These are phyloP conservation scores for Forsythia viridissima DNA, from an alignment of 257 asterid species.

Conservation along the genomic window DNA sequence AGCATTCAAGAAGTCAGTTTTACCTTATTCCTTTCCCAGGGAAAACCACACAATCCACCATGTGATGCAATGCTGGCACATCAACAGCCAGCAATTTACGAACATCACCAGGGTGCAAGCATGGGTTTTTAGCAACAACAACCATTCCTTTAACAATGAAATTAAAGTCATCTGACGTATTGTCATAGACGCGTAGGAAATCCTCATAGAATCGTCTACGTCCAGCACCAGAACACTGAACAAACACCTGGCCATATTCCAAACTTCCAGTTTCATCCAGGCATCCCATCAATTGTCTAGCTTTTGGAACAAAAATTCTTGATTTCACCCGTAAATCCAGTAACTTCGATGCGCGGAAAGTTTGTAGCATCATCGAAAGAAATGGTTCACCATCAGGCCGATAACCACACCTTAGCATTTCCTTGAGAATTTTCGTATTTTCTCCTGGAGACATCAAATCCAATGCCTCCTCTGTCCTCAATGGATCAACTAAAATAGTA, in stretches of 20 bases:
- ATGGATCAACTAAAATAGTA: conserved; percentile 58
- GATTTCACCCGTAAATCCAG: conserved; percentile 66
- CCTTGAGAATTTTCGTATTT: conserved; percentile 67
- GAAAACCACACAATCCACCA: conserved; percentile 94
- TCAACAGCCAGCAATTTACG: conserved; percentile 71
- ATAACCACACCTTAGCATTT: conserved; percentile 79
- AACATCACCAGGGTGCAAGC: conserved; percentile 94
- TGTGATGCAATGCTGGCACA: conserved; percentile 59
- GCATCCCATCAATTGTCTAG: conserved; percentile 89
- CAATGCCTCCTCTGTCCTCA: conserved; percentile 67
- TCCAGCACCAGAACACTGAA: conserved; percentile 55
- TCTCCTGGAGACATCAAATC: conserved; percentile 91
- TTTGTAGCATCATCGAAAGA: conserved; percentile 82
- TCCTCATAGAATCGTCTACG: conserved; percentile 36
- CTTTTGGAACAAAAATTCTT: conserved; percentile 67
- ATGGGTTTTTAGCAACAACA: conserved; percentile 87
- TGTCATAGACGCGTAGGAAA: conserved; percentile 19
- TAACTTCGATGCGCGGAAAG: conserved; percentile 68
- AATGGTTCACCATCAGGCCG: conserved; percentile 81
- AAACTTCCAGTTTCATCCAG: conserved; percentile 76
- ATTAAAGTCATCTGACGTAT: conserved; percentile 18
- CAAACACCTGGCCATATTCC: conserved; percentile 86
- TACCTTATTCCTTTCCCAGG: conserved; percentile 78
- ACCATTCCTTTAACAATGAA: conserved; percentile 45
- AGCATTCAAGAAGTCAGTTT: conserved; percentile 12